These are phyloP conservation scores for Crithidia fasciculata DNA, from an alignment of 208 protist genomes.

Conservation along the genomic window DNA sequence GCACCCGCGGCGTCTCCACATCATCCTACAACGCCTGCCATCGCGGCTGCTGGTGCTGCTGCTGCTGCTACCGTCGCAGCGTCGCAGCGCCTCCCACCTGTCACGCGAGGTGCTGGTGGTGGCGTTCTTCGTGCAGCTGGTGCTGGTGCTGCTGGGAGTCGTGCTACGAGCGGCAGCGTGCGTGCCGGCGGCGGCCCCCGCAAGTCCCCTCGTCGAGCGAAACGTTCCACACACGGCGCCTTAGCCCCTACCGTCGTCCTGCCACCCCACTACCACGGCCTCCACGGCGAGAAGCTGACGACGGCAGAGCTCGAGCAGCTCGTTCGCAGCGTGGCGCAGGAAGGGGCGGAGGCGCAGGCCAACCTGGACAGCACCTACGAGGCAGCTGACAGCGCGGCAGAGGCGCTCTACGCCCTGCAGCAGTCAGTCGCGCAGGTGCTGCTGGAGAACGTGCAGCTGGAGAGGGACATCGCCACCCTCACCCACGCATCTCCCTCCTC, in stretches of 20 bases:
- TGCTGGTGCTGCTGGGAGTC: too few relatives aligned
- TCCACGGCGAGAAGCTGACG: slow-evolving; percentile 32
- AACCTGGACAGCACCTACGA: slow-evolving; percentile 19
- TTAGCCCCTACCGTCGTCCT: slow-evolving; percentile 23
- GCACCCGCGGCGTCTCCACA: not conserved
- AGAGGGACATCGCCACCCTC: slow-evolving; percentile 39
- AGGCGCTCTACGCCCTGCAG: slow-evolving; percentile 44
- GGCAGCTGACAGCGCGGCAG: slow-evolving; percentile 25
- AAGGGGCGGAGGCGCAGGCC: slow-evolving; percentile 10
- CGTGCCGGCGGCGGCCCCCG: too few relatives aligned
- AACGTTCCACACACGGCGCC: not conserved
- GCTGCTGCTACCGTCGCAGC: not conserved
- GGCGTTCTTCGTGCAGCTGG: too few relatives aligned
- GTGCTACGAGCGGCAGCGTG: too few relatives aligned
- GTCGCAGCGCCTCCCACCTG: not conserved
- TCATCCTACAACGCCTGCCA: not conserved
- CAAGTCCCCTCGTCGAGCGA: not conserved
- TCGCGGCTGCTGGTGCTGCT: not conserved
- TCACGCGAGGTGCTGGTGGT: not conserved
- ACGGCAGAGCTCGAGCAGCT: slow-evolving; percentile 35
- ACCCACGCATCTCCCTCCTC: not conserved
- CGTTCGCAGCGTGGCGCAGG: slow-evolving; percentile 7
- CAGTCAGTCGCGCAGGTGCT: slow-evolving; percentile 41
- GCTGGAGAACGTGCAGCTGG: slow-evolving; percentile 60
- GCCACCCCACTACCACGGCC: slow-evolving; percentile 32